A percentile compares a stretch with the other conserved stretches of the same genome.
Conservation (phyloP, 192 early-diverging fungal genomes). For the Coemansia sp. region DNA sequence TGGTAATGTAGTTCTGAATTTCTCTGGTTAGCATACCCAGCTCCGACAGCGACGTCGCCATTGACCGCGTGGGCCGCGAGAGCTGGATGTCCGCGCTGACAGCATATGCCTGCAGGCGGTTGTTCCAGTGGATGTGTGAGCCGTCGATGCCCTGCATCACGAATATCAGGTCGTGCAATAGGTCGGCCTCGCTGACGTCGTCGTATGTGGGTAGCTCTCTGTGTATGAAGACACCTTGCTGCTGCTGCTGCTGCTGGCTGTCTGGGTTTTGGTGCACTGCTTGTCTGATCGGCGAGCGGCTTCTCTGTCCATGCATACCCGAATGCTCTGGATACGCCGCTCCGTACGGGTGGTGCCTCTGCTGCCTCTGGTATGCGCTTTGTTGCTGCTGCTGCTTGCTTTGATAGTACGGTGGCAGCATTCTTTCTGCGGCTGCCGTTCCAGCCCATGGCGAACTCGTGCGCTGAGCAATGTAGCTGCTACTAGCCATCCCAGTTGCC, state of each 20-base stretch:
- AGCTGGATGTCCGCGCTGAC: conserved; percentile 58
- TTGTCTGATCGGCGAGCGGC: conserved; percentile 1
- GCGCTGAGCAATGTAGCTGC: conserved; percentile 3
- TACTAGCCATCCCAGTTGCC: background rate
- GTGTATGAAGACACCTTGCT: conserved; percentile 10
- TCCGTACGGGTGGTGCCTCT: background rate
- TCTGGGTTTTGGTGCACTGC: background rate
- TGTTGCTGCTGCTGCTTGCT: conserved; percentile 4
- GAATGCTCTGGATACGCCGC: background rate
- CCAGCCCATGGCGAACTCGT: background rate
- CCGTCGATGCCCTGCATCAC: conserved; percentile 96
- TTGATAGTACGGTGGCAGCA: conserved; percentile 3
- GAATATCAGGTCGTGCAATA: conserved; percentile 86
- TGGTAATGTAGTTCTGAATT: conserved; percentile 59
- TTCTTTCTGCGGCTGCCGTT: background rate
- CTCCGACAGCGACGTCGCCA: conserved; percentile 69
- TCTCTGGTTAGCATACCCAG: conserved; percentile 76
- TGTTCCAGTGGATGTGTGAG: conserved; percentile 69
- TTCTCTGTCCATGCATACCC: background rate
- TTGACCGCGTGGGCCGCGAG: conserved; percentile 61
- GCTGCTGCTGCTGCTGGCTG: background rate
- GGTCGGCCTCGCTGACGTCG: conserved; percentile 59
- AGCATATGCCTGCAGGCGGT: conserved; percentile 50
- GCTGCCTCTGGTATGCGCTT: background rate
- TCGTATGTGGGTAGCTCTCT: conserved; percentile 38